phyloP scores from a whole-genome alignment of 345 rosid species.

The Turnera subulata region DNA sequence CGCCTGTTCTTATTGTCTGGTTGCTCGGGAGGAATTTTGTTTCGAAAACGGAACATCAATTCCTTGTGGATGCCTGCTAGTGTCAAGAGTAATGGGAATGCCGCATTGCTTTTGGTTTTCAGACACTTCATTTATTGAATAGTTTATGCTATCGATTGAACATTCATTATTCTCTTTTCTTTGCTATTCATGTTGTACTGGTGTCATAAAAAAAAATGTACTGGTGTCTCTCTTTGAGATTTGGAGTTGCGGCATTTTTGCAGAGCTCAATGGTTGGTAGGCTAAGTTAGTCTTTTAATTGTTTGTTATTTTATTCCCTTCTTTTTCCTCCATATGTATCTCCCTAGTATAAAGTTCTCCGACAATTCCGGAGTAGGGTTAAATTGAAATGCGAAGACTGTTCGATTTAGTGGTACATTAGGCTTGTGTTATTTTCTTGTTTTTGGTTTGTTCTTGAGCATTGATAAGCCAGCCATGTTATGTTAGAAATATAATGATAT shows the following conservation, averaged over 20 bases:
- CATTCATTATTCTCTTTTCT: neutral
- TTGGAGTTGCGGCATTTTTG: constrained; percentile 5
- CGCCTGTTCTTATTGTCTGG: constrained; percentile 2
- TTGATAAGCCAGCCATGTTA: too few species aligned
- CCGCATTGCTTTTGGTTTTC: constrained; percentile 8
- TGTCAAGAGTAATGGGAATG: constrained; percentile 5
- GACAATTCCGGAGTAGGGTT: too few species aligned
- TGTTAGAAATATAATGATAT: too few species aligned
- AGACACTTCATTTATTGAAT: too few species aligned
- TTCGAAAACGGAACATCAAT: neutral
- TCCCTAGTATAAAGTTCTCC: too few species aligned
- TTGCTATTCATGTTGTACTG: neutral
- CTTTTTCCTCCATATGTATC: neutral
- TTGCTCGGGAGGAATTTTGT: neutral
- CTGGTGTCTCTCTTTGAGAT: neutral
- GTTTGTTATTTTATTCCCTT: neutral
- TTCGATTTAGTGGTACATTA: too few species aligned
- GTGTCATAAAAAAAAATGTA: too few species aligned
- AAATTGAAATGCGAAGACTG: too few species aligned
- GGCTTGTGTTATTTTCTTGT: too few species aligned
- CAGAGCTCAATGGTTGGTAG: constrained; percentile 17
- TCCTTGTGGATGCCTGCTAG: constrained; percentile 12
- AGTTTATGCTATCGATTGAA: constrained; percentile 9
- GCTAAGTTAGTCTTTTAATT: neutral
- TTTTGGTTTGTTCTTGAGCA: too few species aligned